Evolutionary conservation across 2,329 filamentous ascomycete genomes (phyloP).

Genomic region (Aspergillus sp.): DNA sequence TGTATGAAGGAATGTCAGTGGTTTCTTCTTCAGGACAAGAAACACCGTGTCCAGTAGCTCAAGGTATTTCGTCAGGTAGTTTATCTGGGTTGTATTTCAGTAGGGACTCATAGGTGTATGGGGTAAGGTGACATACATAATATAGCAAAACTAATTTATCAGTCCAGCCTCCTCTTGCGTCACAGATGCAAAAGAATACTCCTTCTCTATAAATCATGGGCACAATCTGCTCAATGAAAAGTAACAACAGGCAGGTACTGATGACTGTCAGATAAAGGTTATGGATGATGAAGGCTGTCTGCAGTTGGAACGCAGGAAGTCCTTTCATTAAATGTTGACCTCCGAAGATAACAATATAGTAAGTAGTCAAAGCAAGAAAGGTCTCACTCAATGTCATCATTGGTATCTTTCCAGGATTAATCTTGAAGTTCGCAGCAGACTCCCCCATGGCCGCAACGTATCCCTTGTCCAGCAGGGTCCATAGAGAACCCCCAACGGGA

Average conservation of each 20-base stretch:
- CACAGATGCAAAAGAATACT: constrained; percentile 83
- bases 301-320: constrained; percentile 78
- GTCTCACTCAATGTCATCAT: constrained; percentile 87
- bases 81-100: constrained; percentile 60
- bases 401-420: constrained; percentile 75
- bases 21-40: constrained; percentile 98
- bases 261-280: constrained; percentile 89
- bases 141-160: constrained; percentile 87
- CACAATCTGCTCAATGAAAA: constrained; percentile 87
- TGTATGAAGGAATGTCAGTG: constrained; percentile 95
- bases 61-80: constrained; percentile 96
- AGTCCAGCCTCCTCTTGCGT: constrained; percentile 78
- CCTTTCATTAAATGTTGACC: constrained; percentile 89
- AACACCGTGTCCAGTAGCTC: constrained; percentile 94
- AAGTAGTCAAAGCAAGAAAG: constrained; percentile 73
- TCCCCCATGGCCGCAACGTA: not conserved
- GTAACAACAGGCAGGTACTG: constrained; percentile 71
- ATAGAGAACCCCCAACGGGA: not conserved
- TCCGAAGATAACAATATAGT: constrained; percentile 90
- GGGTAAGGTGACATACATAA: constrained; percentile 67
- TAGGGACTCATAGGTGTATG: not conserved
- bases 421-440: constrained; percentile 58
- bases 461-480: not conserved
- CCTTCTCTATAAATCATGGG: constrained; percentile 78
- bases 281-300: constrained; percentile 86